phyloP scores from a whole-genome alignment of 1,284 basidiomycete genomes.

The Sanghuangporus sanghuang region DNA sequence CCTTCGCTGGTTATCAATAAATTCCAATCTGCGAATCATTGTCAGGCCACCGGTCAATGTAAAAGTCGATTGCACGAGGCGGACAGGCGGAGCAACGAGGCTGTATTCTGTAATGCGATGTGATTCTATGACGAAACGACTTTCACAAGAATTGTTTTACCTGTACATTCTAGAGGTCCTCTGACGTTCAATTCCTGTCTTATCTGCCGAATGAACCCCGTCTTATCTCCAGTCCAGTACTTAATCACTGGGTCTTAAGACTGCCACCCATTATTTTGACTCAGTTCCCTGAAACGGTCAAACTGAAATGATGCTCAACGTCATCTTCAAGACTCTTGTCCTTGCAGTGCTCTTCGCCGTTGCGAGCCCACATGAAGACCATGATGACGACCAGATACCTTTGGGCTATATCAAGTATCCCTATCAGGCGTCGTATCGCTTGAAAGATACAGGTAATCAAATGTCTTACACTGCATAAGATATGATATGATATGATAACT shows the following conservation, averaged over 20 bases:
- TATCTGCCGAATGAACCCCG: neutral
- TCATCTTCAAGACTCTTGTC: neutral
- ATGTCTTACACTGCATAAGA: neutral
- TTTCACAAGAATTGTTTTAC: neutral
- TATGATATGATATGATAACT: neutral
- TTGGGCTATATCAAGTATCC: conserved; percentile 61
- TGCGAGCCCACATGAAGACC: conserved; percentile 34
- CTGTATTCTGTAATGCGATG: neutral
- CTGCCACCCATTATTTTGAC: neutral
- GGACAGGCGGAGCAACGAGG: neutral
- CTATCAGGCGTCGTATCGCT: conserved; percentile 48
- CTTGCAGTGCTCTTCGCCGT: conserved; percentile 20
- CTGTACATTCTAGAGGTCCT: too few species aligned
- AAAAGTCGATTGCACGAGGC: neutral
- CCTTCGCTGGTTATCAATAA: neutral
- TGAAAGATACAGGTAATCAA: conserved; percentile 48
- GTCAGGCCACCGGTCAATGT: neutral
- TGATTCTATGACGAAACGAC: neutral
- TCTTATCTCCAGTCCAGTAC: neutral
- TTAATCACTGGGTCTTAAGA: neutral
- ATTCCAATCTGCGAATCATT: neutral
- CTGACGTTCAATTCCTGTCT: too few species aligned
- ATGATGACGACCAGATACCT: conserved; percentile 50
- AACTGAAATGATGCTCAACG: conserved; percentile 4
- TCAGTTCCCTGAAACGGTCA: neutral